phyloP scores from a whole-genome alignment of 2,329 filamentous ascomycete species.

The Exophiala oligosperma region DNA sequence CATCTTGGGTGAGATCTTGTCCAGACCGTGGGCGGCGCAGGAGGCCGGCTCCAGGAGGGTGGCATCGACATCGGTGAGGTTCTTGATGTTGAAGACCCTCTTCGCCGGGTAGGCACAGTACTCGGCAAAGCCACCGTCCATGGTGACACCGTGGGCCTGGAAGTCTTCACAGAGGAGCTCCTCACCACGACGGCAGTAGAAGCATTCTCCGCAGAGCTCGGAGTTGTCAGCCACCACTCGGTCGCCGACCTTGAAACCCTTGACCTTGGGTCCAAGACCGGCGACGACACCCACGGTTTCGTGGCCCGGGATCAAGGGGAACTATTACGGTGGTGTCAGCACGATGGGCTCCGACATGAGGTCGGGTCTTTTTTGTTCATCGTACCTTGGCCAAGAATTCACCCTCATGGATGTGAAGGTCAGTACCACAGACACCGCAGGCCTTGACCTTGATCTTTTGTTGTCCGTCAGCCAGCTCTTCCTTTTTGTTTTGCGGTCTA shows the following conservation, averaged over 20 bases:
- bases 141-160: conserved; percentile 58
- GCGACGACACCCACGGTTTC: conserved; percentile 68
- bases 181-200: conserved; percentile 70
- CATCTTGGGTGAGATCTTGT: conserved; percentile 60
- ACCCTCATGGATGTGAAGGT: conserved; percentile 60
- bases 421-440: conserved; percentile 63
- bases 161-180: conserved; percentile 69
- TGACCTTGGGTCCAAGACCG: conserved; percentile 59
- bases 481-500: not conserved
- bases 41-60: conserved; percentile 70
- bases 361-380: conserved; percentile 20
- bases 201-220: conserved; percentile 69
- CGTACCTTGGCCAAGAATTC: conserved; percentile 61
- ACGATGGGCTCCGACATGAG: not conserved
- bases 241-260: conserved; percentile 61
- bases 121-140: conserved; percentile 72
- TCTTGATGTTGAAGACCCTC: conserved; percentile 65
- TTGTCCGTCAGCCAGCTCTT: conserved; percentile 26
- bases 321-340: conserved; percentile 40
- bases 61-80: conserved; percentile 67
- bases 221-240: conserved; percentile 59
- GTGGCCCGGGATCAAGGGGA: conserved; percentile 66
- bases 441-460: conserved; percentile 64
- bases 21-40: conserved; percentile 61
- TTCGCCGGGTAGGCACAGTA: conserved; percentile 56